These are phyloP conservation scores for Aureobasidium sp. DNA, from an alignment of 2,329 filamentous ascomycete genomes.

Conservation along the genomic window DNA sequence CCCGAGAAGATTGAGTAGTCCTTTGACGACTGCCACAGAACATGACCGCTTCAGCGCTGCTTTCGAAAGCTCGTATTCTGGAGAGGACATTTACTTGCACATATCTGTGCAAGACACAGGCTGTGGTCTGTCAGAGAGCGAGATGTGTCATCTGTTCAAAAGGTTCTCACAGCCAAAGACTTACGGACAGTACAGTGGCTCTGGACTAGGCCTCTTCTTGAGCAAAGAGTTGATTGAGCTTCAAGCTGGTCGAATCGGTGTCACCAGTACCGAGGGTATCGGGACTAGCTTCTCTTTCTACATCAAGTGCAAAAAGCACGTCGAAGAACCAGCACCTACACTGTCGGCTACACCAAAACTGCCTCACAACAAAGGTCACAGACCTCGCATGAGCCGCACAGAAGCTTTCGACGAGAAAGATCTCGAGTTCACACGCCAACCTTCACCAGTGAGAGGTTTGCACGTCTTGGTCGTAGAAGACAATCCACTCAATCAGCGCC, in stretches of 20 bases:
- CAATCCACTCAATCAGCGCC: slow-evolving; percentile 26
- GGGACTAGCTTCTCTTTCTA: slow-evolving; percentile 62
- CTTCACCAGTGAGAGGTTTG: neutral
- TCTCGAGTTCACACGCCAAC: slow-evolving; percentile 15
- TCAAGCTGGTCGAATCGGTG: slow-evolving; percentile 61
- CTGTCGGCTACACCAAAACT: neutral
- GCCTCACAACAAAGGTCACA: neutral
- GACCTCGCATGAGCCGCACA: slow-evolving; percentile 13
- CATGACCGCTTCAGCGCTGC: neutral
- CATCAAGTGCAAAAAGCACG: slow-evolving; percentile 49
- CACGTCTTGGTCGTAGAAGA: slow-evolving; percentile 25
- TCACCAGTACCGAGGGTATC: slow-evolving; percentile 48
- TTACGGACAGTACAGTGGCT: slow-evolving; percentile 61
- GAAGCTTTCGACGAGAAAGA: slow-evolving; percentile 14
- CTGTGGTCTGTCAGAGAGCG: slow-evolving; percentile 31
- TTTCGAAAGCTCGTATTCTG: neutral
- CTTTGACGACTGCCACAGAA: neutral
- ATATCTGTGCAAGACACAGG: slow-evolving; percentile 18
- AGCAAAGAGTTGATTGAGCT: slow-evolving; percentile 59
- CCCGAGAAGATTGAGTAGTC: neutral
- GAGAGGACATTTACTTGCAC: slow-evolving; percentile 16
- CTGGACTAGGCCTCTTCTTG: slow-evolving; percentile 61
- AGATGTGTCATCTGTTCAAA: slow-evolving; percentile 51
- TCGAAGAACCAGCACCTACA: neutral
- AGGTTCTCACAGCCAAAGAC: slow-evolving; percentile 62